A percentile compares a stretch with the other conserved stretches of the same genome.
Conservation (phyloP, 2,329 filamentous ascomycete genomes). For the Alternaria gaisen region DNA sequence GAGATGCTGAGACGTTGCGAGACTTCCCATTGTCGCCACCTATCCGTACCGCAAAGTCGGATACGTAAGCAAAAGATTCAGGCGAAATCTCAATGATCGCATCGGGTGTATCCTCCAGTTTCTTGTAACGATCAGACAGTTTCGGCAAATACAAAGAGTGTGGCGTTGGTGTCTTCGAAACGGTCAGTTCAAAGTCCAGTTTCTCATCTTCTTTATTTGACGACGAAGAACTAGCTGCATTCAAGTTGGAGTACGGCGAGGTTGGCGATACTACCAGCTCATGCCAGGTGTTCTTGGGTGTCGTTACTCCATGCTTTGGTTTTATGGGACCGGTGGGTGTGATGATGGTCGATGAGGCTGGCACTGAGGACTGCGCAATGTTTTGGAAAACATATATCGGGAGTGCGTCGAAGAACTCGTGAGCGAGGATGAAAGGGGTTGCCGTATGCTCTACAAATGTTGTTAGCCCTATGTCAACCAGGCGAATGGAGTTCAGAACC, state of each 20-base stretch:
- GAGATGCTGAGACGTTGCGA: slow-evolving; percentile 52
- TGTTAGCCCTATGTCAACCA: slow-evolving; percentile 23
- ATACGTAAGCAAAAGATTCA: slow-evolving; percentile 80
- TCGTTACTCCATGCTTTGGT: slow-evolving; percentile 49
- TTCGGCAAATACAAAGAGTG: slow-evolving; percentile 87
- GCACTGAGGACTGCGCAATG: slow-evolving; percentile 58
- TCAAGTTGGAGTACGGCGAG: slow-evolving; percentile 54
- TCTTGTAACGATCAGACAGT: slow-evolving; percentile 79
- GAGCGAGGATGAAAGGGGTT: slow-evolving; percentile 91
- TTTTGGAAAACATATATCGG: slow-evolving; percentile 96
- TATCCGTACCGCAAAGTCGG: slow-evolving; percentile 84
- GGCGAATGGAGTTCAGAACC: slow-evolving; percentile 31
- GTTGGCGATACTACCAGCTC: slow-evolving; percentile 56
- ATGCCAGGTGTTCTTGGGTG: slow-evolving; percentile 52
- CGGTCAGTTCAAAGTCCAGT: slow-evolving; percentile 87
- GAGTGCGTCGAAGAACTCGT: slow-evolving; percentile 98
- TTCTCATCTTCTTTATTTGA: slow-evolving; percentile 35
- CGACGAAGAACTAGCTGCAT: slow-evolving; percentile 15
- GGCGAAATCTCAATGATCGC: slow-evolving; percentile 90
- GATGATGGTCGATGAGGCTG: slow-evolving; percentile 54
- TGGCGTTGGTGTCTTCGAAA: slow-evolving; percentile 78
- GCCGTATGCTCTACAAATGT: slow-evolving; percentile 66
- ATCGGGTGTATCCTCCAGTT: slow-evolving; percentile 71
- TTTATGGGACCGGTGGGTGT: slow-evolving; percentile 60
- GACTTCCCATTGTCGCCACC: slow-evolving; percentile 65